Evolutionary conservation across 2,329 filamentous ascomycete genomes (phyloP).

Genomic region (Scytalidium sp.): DNA sequence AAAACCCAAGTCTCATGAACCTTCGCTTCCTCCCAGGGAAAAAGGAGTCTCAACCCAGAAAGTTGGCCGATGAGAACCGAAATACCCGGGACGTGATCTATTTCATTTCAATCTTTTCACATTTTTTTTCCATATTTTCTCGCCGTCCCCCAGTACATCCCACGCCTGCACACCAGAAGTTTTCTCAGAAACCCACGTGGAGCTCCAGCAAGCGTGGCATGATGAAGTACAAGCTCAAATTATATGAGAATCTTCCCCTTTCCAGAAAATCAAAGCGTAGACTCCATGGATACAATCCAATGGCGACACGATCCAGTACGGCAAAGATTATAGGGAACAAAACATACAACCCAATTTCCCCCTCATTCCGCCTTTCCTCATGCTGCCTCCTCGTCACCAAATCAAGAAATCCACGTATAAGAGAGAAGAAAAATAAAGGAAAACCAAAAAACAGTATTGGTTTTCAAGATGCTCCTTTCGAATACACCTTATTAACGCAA

Average conservation of each 20-base stretch:
- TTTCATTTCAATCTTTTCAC: neutral
- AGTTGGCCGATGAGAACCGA: neutral
- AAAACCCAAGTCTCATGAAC: neutral
- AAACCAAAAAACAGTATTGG: neutral
- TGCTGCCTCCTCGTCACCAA: neutral
- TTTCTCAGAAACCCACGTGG: too few relatives aligned
- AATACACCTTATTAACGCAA: neutral
- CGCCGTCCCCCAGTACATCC: neutral
- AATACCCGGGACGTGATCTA: neutral
- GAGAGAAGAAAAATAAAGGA: neutral
- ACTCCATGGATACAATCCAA: slow-evolving; percentile 21
- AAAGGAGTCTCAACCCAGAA: neutral
- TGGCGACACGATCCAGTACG: neutral
- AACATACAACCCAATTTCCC: neutral
- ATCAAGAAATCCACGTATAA: neutral
- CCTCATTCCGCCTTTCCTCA: neutral
- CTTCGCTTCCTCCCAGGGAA: neutral
- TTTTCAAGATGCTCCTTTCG: neutral
- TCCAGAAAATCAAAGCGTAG: slow-evolving; percentile 9
- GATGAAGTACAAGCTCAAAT: neutral
- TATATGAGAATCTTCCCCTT: neutral
- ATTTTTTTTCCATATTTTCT: neutral
- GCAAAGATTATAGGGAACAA: neutral
- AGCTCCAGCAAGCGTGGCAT: neutral
- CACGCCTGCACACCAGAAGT: too few relatives aligned